Conservation (phyloP, 1,284 basidiomycete genomes). For the Rugosomyces carneus region DNA sequence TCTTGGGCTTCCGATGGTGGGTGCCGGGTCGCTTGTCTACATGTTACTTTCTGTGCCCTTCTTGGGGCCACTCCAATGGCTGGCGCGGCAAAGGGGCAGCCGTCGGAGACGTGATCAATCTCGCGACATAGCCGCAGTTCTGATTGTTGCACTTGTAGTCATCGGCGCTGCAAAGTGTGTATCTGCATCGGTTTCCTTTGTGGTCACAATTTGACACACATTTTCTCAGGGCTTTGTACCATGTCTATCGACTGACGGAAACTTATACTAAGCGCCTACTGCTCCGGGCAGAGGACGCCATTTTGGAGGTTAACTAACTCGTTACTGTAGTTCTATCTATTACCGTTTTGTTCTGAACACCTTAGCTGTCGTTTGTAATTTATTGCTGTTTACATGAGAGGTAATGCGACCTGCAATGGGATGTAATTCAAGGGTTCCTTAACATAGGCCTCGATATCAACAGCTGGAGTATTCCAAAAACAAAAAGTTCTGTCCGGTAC, state of each 20-base stretch:
- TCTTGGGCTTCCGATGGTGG: conserved; percentile 69
- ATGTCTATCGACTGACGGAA: conserved; percentile 64
- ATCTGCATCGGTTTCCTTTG: conserved; percentile 1
- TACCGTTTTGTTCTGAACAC: background rate
- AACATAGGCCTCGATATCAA: too few species aligned
- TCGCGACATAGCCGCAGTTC: conserved; percentile 56
- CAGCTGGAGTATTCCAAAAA: too few species aligned
- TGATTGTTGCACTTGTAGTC: conserved; percentile 58
- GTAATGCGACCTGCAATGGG: too few species aligned
- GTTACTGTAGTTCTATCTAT: conserved; percentile 3
- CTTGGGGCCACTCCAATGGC: conserved; percentile 57
- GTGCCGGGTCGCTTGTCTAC: conserved; percentile 69
- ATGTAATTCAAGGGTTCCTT: too few species aligned
- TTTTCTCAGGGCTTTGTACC: conserved; percentile 51
- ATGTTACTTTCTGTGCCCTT: conserved; percentile 58
- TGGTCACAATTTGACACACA: conserved; percentile 6
- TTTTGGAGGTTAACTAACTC: conserved; percentile 60
- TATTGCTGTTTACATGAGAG: too few species aligned
- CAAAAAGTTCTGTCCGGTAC: too few species aligned
- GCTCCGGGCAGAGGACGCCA: conserved; percentile 68
- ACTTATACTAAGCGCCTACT: conserved; percentile 53
- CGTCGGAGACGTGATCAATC: conserved; percentile 46
- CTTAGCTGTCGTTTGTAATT: background rate
- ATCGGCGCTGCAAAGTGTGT: conserved; percentile 56
- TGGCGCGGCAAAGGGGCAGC: conserved; percentile 55